Conservation (phyloP, 371 early-diverging fungal species). For the Mortierella sp. region DNA sequence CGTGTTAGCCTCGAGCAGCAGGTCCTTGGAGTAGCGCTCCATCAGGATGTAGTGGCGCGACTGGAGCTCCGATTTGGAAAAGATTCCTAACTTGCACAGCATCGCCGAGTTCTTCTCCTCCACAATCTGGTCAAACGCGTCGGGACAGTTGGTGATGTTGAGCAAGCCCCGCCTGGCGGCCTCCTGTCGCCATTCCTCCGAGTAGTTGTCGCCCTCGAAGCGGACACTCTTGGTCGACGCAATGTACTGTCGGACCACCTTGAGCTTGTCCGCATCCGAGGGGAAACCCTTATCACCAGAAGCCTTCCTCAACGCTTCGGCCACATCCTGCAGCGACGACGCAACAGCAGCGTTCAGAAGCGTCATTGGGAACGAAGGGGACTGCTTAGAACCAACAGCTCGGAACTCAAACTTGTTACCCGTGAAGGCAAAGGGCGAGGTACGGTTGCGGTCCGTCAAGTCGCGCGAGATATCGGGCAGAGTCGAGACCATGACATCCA, state of each 20-base stretch:
- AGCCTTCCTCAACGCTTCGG: conserved; percentile 74
- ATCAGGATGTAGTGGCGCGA: conserved; percentile 94
- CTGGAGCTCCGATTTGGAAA: conserved; percentile 86
- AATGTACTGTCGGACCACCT: conserved; percentile 87
- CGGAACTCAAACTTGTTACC: conserved; percentile 99
- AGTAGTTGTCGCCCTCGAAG: conserved; percentile 97
- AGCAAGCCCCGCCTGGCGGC: conserved; percentile 89
- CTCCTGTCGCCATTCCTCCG: conserved; percentile 80
- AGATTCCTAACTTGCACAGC: conserved; percentile 83
- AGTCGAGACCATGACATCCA: conserved; percentile 94
- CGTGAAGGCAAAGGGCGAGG: conserved; percentile 98
- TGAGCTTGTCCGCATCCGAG: conserved; percentile 85
- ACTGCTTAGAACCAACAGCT: conserved; percentile 97
- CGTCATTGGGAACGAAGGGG: conserved; percentile 94
- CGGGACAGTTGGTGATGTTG: conserved; percentile 89
- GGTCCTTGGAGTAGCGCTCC: conserved; percentile 95
- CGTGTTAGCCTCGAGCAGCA: conserved; percentile 93
- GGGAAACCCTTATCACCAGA: conserved; percentile 82
- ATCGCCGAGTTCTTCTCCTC: conserved; percentile 77
- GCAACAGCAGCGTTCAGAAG: conserved; percentile 94
- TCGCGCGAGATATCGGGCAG: conserved; percentile 94
- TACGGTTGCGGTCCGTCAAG: conserved; percentile 97
- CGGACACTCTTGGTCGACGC: conserved; percentile 85
- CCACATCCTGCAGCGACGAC: conserved; percentile 78
- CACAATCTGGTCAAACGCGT: conserved; percentile 86